Conservation (phyloP, 257 asterid genomes). For the Mentha longifolia region DNA sequence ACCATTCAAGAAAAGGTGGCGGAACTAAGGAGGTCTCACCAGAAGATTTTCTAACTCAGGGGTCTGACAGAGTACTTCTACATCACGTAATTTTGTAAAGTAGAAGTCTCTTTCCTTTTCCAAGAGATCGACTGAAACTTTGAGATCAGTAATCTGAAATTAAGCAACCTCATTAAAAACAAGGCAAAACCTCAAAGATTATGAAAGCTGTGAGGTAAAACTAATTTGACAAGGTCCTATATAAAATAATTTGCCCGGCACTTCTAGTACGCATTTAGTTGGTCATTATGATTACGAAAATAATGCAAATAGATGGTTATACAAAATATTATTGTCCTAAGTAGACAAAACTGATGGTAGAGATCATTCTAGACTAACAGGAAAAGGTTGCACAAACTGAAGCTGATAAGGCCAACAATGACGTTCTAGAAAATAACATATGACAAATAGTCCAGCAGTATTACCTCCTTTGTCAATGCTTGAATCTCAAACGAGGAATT, state of each 20-base stretch:
- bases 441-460: slow-evolving; percentile 10
- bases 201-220: background rate
- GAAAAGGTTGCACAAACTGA: background rate
- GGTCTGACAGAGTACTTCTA: slow-evolving; percentile 82
- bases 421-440: slow-evolving; percentile 7
- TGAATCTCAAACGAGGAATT: slow-evolving; percentile 54
- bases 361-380: background rate
- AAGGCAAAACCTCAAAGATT: slow-evolving; percentile 8
- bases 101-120: slow-evolving; percentile 96
- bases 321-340: no score
- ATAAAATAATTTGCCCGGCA: background rate
- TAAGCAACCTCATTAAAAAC: slow-evolving; percentile 19
- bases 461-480: slow-evolving; percentile 72
- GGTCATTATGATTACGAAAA: background rate
- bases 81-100: slow-evolving; percentile 77
- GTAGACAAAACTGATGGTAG: background rate
- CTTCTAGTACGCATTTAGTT: background rate
- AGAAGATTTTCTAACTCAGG: slow-evolving; percentile 63
- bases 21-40: slow-evolving; percentile 42
- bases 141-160: slow-evolving; percentile 71
- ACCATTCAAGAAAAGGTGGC: background rate
- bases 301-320: background rate
- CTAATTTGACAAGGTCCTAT: background rate
- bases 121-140: slow-evolving; percentile 70
- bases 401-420: background rate